Percentiles rank a stretch among this genome's conserved stretches.
Evolutionary conservation across 805 yeast genomes (phyloP).

Genomic region (Starmerella bacillaris): DNA sequence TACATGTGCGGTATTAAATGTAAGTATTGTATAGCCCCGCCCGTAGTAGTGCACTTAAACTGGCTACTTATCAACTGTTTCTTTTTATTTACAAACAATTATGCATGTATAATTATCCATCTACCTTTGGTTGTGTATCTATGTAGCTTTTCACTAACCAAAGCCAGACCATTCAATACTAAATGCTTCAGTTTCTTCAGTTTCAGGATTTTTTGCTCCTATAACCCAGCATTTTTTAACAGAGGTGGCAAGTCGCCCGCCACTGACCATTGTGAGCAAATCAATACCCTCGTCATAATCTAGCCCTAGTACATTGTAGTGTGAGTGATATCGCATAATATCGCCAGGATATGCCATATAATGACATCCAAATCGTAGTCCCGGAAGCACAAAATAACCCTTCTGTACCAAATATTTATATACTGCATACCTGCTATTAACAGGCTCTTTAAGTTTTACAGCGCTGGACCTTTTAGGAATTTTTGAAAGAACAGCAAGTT

Average conservation of each 20-base stretch:
- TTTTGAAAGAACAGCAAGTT: no score
- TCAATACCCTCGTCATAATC: constrained; percentile 36
- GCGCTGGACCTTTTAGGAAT: no score
- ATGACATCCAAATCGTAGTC: constrained; percentile 77
- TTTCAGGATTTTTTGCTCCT: constrained; percentile 21
- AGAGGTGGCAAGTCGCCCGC: constrained; percentile 84
- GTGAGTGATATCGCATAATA: constrained; percentile 79
- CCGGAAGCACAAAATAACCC: constrained; percentile 55
- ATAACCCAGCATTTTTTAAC: constrained; percentile 71
- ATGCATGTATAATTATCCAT: no score
- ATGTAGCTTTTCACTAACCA: constrained; percentile 36
- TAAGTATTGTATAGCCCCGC: constrained; percentile 1
- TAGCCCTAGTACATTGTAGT: constrained; percentile 44
- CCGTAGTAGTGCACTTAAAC: background rate
- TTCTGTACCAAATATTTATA: constrained; percentile 28
- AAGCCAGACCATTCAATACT: constrained; percentile 95
- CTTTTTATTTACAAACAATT: no score
- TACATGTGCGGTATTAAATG: no score
- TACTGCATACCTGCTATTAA: constrained; percentile 18
- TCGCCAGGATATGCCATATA: constrained; percentile 90
- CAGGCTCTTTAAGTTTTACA: constrained; percentile 3
- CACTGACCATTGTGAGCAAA: constrained; percentile 44
- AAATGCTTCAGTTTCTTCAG: constrained; percentile 27
- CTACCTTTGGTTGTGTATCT: no score
- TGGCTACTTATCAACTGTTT: no score